Percentiles rank a stretch among this genome's conserved stretches.
Evolutionary conservation across 2,329 filamentous ascomycete species (phyloP).

Genomic region (Pseudopyrenochaeta lycopersici): DNA sequence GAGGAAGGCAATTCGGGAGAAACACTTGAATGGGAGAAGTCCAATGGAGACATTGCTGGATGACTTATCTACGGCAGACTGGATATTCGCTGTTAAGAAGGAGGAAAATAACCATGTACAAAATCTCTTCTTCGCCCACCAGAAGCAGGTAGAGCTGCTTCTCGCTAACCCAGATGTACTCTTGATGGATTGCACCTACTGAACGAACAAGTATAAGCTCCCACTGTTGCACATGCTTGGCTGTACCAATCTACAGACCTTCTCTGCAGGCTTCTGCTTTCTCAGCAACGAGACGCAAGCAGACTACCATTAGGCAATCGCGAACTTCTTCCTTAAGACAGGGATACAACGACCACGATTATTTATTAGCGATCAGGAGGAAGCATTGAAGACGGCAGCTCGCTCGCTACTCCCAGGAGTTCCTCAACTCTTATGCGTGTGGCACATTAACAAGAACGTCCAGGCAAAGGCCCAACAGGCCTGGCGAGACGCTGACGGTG

Average conservation of each 20-base stretch:
- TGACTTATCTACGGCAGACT: slow-evolving; percentile 14
- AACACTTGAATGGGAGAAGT: slow-evolving; percentile 13
- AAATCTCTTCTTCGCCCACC: slow-evolving; percentile 19
- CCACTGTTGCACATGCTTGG: slow-evolving; percentile 15
- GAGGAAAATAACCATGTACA: slow-evolving; percentile 13
- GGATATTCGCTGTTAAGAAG: slow-evolving; percentile 19
- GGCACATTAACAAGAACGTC: slow-evolving; percentile 22
- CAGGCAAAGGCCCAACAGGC: slow-evolving; percentile 18
- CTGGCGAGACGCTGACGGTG: slow-evolving; percentile 14
- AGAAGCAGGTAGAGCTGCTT: slow-evolving; percentile 18
- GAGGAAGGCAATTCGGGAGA: slow-evolving; percentile 15
- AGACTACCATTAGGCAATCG: slow-evolving; percentile 20
- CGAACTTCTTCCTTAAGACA: slow-evolving; percentile 18
- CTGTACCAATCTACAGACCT: slow-evolving; percentile 21
- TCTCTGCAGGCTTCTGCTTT: slow-evolving; percentile 22
- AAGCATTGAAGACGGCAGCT: slow-evolving; percentile 18
- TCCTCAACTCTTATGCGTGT: slow-evolving; percentile 17
- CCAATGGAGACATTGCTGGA: slow-evolving; percentile 19
- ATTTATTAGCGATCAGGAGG: slow-evolving; percentile 19
- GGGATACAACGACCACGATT: slow-evolving; percentile 15
- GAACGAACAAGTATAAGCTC: slow-evolving; percentile 21
- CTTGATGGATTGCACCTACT: slow-evolving; percentile 19
- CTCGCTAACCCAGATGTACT: slow-evolving; percentile 16
- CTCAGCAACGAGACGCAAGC: slow-evolving; percentile 13
- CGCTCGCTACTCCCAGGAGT: slow-evolving; percentile 9